Evolutionary conservation across 2,329 filamentous ascomycete genomes (phyloP).

Genomic region (Paecilomyces dactylethromorphus): DNA sequence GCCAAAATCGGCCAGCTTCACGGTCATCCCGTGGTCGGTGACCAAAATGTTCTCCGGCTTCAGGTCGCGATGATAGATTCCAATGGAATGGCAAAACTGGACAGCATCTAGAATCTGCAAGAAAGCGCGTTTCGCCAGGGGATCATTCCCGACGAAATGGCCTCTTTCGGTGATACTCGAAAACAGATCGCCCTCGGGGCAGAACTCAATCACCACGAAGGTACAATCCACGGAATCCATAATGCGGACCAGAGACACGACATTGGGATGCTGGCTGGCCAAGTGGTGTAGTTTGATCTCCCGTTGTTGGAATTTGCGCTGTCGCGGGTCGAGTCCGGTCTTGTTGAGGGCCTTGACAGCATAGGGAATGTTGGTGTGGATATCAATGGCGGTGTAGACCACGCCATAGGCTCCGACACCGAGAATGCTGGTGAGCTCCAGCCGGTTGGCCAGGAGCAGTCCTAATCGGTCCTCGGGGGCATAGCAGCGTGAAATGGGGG

Average conservation of each 20-base stretch:
- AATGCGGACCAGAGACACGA: constrained; percentile 90
- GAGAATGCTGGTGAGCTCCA: constrained; percentile 77
- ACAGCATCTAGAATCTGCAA: constrained; percentile 96
- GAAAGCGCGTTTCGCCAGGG: constrained; percentile 78
- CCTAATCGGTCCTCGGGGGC: constrained; percentile 81
- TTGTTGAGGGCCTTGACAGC: constrained; percentile 98
- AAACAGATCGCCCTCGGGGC: constrained; percentile 93
- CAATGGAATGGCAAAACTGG: constrained; percentile 83
- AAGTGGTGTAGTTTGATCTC: constrained; percentile 89
- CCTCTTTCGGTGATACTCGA: constrained; percentile 94
- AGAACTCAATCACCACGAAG: constrained; percentile 94
- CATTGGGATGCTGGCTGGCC: constrained; percentile 83
- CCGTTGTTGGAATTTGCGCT: constrained; percentile 82
- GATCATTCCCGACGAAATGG: constrained; percentile 88
- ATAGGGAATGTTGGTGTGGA: constrained; percentile 73
- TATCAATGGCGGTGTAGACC: constrained; percentile 83
- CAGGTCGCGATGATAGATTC: constrained; percentile 94
- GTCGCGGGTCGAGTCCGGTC: constrained; percentile 78
- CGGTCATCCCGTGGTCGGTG: constrained; percentile 76
- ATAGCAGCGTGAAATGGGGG: constrained; percentile 44
- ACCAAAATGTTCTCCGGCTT: constrained; percentile 99
- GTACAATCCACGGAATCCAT: constrained; percentile 88
- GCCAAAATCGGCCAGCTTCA: constrained; percentile 96
- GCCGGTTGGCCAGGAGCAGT: constrained; percentile 70
- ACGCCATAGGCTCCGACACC: constrained; percentile 95